These are phyloP conservation scores for Nakaseomyces sp. DNA, from an alignment of 1,139 yeast genomes.

Conservation along the genomic window DNA sequence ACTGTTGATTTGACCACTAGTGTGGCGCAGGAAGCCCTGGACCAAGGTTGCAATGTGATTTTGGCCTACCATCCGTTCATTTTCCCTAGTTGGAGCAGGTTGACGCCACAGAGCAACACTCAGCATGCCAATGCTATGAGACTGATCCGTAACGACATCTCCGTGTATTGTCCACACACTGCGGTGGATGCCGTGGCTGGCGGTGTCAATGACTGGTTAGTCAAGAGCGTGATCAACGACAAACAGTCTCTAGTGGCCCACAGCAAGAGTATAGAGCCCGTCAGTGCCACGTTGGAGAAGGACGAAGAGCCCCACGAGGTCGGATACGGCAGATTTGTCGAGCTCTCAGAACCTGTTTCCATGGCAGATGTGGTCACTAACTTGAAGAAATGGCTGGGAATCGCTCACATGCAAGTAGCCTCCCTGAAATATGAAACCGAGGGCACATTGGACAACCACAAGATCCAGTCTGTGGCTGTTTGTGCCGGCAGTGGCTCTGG, in stretches of 20 bases:
- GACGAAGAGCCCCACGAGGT: slow-evolving; percentile 36
- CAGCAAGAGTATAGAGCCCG: slow-evolving; percentile 26
- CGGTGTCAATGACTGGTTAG: slow-evolving; percentile 92
- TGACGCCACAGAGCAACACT: slow-evolving; percentile 51
- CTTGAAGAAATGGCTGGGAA: slow-evolving; percentile 46
- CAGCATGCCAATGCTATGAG: slow-evolving; percentile 72
- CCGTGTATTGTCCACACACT: slow-evolving; percentile 93
- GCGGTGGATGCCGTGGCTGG: slow-evolving; percentile 87
- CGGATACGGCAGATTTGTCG: slow-evolving; percentile 79
- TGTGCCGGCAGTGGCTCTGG: slow-evolving; percentile 97
- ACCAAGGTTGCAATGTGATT: slow-evolving; percentile 42
- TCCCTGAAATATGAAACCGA: slow-evolving; percentile 30
- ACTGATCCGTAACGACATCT: slow-evolving; percentile 64
- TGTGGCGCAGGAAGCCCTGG: slow-evolving; percentile 81
- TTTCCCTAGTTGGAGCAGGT: slow-evolving; percentile 77
- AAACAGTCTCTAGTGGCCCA: slow-evolving; percentile 31
- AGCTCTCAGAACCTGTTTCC: slow-evolving; percentile 38
- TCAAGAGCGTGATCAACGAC: slow-evolving; percentile 44
- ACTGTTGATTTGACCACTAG: slow-evolving; percentile 77
- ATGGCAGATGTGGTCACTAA: slow-evolving; percentile 41
- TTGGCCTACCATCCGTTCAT: slow-evolving; percentile 94
- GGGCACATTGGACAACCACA: slow-evolving; percentile 25
- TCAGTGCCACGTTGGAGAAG: slow-evolving; percentile 14
- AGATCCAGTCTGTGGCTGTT: slow-evolving; percentile 55
- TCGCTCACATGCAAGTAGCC: slow-evolving; percentile 61